Evolutionary conservation across 1,139 yeast species (phyloP), one percentile per base, ranked within the genome.

Genomic region (Hansenula lynferdii): DNA sequence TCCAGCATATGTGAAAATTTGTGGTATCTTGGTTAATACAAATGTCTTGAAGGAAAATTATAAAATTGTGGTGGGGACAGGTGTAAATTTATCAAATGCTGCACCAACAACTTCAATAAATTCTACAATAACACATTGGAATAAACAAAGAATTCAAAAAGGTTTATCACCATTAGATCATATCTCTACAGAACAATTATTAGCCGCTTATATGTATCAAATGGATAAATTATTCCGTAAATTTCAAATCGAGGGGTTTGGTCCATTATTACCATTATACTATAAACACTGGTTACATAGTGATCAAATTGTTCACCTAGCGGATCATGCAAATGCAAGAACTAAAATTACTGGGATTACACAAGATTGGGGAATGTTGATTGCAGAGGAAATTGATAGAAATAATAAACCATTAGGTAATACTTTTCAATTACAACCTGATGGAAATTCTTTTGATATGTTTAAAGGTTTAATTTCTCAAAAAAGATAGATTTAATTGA

Each of bases 401-500:
- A 54, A 61, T 16, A 69, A 69, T 29, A 54, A 51, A 16, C 64
- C 65, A 12, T 75, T 78, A 4, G 84, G 86, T 1, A 70, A 67
- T 28, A 62, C 58, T 4, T 79, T 73, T 49, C 84, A 86, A 51
- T 65, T 94, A 35, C 97, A 89, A 58, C 98, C 99, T 0, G 98
- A 94, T 58, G 98, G 98, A 0, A 94, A 94, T 58, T 86, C 97
- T 3, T 94, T 94, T 57, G 98, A 94, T 57, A 90, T 94, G 69
- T 84, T 92, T 66, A 84, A 76, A 52, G 97, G 98, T 0, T 67
- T 94, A 47, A 83, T 94, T n/a, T 85, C 87, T 43, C 79, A 74
- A 50, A 82, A 80, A 56, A 41, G 43, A n/a, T n/a, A n/a, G n/a
- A n/a, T n/a, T n/a, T n/a, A n/a, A n/a, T n/a, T n/a, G n/a, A n/a